Evolutionary conservation across 108 stramenopile species (phyloP).

Genomic region (Thalassiosira profunda): DNA sequence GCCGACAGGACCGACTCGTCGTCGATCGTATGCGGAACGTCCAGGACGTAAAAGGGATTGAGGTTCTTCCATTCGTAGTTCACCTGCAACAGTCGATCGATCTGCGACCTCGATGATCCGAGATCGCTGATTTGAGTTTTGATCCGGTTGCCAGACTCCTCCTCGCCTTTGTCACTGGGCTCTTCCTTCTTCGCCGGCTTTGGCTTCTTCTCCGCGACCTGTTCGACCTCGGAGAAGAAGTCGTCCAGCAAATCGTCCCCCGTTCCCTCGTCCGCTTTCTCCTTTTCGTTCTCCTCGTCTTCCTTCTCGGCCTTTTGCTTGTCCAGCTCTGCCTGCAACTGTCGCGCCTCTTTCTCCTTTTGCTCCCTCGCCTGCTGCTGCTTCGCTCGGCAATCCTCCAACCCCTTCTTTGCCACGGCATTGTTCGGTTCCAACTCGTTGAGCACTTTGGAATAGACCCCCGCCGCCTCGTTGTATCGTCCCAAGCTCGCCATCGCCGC

Average conservation of each 20-base stretch:
- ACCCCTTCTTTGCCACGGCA: constrained; percentile 64
- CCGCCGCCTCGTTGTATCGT: constrained; percentile 63
- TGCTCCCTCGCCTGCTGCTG: constrained; percentile 25
- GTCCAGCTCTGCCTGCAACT: constrained; percentile 24
- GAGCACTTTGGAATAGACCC: constrained; percentile 59
- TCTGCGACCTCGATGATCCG: constrained; percentile 73
- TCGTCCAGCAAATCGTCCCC: constrained; percentile 72
- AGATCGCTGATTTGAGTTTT: constrained; percentile 68
- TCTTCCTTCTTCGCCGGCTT: constrained; percentile 34
- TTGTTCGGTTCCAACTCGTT: constrained; percentile 60
- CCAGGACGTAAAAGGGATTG: constrained; percentile 84
- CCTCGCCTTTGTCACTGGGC: constrained; percentile 14
- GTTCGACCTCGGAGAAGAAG: constrained; percentile 89
- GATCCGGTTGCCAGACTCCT: constrained; percentile 64
- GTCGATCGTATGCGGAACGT: constrained; percentile 69
- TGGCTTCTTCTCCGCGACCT: constrained; percentile 68
- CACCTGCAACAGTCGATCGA: constrained; percentile 76
- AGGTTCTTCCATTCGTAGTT: constrained; percentile 92
- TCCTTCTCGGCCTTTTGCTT: constrained; percentile 14
- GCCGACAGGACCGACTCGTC: constrained; percentile 68
- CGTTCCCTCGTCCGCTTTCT: constrained; percentile 10
- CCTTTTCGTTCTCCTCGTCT: neutral
- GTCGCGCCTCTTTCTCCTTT: constrained; percentile 32
- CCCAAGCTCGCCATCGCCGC: constrained; percentile 79
- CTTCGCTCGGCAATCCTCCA: constrained; percentile 59